Base-by-base conservation (phyloP, 106 monocot genomes). In the Narthecium ossifragum region DNA sequence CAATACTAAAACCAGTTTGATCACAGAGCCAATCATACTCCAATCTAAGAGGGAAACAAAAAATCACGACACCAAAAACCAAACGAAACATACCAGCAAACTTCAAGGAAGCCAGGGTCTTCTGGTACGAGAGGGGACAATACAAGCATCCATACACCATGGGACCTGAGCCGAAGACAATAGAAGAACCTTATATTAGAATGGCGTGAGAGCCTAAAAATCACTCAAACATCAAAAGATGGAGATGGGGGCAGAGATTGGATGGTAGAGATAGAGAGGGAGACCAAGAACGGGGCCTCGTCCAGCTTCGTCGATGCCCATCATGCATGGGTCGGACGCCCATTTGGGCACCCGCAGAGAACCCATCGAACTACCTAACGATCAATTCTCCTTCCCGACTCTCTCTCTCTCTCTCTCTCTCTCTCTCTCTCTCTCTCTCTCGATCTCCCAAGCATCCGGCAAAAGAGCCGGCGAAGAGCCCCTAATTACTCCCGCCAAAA, bases 71-170 rank as follows among this genome's bases (percentile, higher is more conserved):
- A n/a, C n/a, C n/a, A n/a, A n/a, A n/a, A n/a, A n/a, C n/a, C n/a
- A n/a, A n/a, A n/a, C n/a, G n/a, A n/a, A 46, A 38, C 34, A 56
- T 43, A 90, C 96, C 96, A 54, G 96, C 96, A 49, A 96, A 96
- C 5, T 86, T 79, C 29, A 96, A 67, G 18, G 83, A 70, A 38
- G 68, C 57, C 3, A 96, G 86, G 22, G 86, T 81, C 40, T 84
- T 59, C 53, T 80, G 73, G 68, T 86, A 96, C 27, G 96, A 90
- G 17, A 62, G 55, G 2, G 96, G 50, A 26, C 96, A 96, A 28
- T 90, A 96, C 68, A 96, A 71, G 70, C 83, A 96, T 26, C 96
- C 96, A 72, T 96, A 96, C 48, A 96, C 96, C 96, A 96, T 96
- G 2, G 96, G 96, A 73, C 94, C 94, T 94, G 63, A 34, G 4